These are phyloP conservation scores for Diaporthe australafricana DNA, from an alignment of 2,329 filamentous ascomycete species.

Conservation along the genomic window DNA sequence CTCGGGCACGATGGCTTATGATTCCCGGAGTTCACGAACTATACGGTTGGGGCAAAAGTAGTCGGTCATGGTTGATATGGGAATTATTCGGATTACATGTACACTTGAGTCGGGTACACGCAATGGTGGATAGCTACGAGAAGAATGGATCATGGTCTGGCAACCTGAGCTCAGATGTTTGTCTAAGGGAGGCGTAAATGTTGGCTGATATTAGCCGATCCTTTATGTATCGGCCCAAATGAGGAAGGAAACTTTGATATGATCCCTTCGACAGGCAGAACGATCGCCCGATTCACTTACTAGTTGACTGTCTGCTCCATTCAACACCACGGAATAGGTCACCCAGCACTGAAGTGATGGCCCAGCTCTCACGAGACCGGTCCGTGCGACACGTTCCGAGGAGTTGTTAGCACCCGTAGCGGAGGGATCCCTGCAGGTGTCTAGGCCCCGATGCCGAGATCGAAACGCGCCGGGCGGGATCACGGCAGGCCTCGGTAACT, in stretches of 20 bases:
- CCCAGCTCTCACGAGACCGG: neutral
- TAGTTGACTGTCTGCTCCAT: neutral
- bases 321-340: neutral
- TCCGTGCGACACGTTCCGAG: constrained; percentile 9
- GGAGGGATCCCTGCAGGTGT: constrained; percentile 19
- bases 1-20: constrained; percentile 37
- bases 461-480: constrained; percentile 30
- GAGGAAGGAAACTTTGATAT: neutral
- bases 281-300: neutral
- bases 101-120: constrained; percentile 30
- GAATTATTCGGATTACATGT: constrained; percentile 30
- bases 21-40: constrained; percentile 38
- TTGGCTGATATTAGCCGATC: neutral
- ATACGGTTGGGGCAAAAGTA: constrained; percentile 30
- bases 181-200: neutral
- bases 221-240: neutral
- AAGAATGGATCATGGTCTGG: constrained; percentile 17
- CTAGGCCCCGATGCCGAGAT: constrained; percentile 35
- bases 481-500: constrained; percentile 31
- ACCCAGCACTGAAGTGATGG: neutral
- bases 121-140: constrained; percentile 23
- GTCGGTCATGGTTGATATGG: constrained; percentile 29
- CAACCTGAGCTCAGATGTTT: neutral
- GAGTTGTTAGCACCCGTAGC: neutral
- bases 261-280: too few relatives aligned